These are phyloP conservation scores for Chlorella vulgaris DNA, from an alignment of 139 green algal genomes.

Conservation along the genomic window DNA sequence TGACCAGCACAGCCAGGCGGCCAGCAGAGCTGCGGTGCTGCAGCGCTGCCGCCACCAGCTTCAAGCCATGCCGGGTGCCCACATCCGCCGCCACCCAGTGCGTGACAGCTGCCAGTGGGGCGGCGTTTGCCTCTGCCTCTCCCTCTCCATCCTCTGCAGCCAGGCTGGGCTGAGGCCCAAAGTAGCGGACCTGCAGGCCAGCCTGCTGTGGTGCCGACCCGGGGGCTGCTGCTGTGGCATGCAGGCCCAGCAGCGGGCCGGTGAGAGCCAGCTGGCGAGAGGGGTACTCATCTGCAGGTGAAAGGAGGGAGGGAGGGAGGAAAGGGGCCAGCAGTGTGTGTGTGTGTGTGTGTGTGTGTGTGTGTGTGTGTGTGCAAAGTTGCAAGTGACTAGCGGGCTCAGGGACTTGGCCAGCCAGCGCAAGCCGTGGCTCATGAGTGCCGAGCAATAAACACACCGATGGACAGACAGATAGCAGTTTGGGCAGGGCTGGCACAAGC, in stretches of 20 bases:
- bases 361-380: not conserved
- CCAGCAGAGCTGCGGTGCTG: slow-evolving; percentile 20
- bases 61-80: slow-evolving; percentile 2
- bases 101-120: slow-evolving; percentile 48
- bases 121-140: slow-evolving; percentile 37
- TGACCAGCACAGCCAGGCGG: slow-evolving; percentile 55
- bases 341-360: not conserved
- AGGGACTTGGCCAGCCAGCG: too few species aligned
- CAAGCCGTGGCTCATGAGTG: too few species aligned
- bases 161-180: slow-evolving; percentile 6
- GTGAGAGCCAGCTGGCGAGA: slow-evolving; percentile 29
- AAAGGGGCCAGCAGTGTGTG: not conserved
- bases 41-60: slow-evolving; percentile 35
- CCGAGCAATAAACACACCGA: too few species aligned
- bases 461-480: too few species aligned
- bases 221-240: not conserved
- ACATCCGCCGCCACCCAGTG: slow-evolving; percentile 76
- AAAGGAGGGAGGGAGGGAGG: not conserved
- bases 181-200: slow-evolving; percentile 27
- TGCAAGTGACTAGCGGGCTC: too few species aligned
- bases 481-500: too few species aligned
- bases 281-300: slow-evolving; percentile 8
- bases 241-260: not conserved
- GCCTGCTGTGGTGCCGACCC: too few species aligned
- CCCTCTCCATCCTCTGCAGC: slow-evolving; percentile 26